Conservation (phyloP, 192 early-diverging fungal genomes). For the Umbelopsis sp. region DNA sequence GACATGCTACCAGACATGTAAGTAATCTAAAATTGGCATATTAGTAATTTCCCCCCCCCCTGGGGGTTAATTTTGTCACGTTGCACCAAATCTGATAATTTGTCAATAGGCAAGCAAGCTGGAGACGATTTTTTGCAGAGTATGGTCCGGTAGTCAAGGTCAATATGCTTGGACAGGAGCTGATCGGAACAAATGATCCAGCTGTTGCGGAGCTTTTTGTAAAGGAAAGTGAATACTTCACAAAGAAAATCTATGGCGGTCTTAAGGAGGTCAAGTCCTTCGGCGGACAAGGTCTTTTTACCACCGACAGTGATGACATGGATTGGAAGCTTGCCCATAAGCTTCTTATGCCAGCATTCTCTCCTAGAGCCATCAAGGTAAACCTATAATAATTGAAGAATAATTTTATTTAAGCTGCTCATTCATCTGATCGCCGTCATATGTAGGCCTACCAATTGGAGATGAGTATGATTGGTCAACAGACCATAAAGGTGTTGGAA, state of each 20-base stretch:
- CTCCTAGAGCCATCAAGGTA: slow-evolving; percentile 41
- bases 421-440: neutral
- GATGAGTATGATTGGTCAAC: slow-evolving; percentile 44
- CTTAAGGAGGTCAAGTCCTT: slow-evolving; percentile 47
- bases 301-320: slow-evolving; percentile 46
- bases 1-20: slow-evolving; percentile 37
- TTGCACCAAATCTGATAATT: neutral
- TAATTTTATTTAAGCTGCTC: neutral
- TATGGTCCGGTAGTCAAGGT: slow-evolving; percentile 38
- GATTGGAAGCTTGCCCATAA: slow-evolving; percentile 62
- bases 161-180: slow-evolving; percentile 15
- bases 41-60: no score
- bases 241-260: slow-evolving; percentile 39
- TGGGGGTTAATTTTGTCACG: no score
- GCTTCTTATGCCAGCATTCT: slow-evolving; percentile 61
- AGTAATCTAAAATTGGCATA: no score
- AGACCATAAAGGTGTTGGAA: slow-evolving; percentile 36
- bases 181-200: slow-evolving; percentile 41
- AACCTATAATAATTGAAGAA: neutral
- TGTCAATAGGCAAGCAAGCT: slow-evolving; percentile 7
- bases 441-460: slow-evolving; percentile 38
- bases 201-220: slow-evolving; percentile 40
- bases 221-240: slow-evolving; percentile 51
- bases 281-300: slow-evolving; percentile 54
- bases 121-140: slow-evolving; percentile 34